Evolutionary conservation across 495 filamentous ascomycete species (phyloP).

Genomic region (Penicillium roqueforti): DNA sequence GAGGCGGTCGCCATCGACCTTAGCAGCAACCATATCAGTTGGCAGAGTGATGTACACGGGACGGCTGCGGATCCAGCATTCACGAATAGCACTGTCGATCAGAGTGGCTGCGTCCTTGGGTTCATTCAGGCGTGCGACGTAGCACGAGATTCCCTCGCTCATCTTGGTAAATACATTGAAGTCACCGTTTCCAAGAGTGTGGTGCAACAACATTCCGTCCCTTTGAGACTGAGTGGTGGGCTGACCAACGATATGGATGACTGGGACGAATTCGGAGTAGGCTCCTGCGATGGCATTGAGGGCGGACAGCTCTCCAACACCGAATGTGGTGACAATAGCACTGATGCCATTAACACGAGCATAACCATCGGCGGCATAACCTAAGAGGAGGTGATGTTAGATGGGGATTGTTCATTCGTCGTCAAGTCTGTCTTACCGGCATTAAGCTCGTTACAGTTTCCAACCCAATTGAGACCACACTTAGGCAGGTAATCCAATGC

Average conservation of each 20-base stretch:
- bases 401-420: not conserved
- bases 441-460: constrained; percentile 67
- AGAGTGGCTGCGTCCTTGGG: constrained; percentile 62
- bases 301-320: constrained; percentile 65
- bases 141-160: constrained; percentile 66
- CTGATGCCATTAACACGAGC: constrained; percentile 63
- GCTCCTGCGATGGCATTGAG: constrained; percentile 66
- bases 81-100: constrained; percentile 75
- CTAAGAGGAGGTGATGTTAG: constrained; percentile 27
- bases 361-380: constrained; percentile 71
- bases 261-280: constrained; percentile 57
- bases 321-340: constrained; percentile 64
- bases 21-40: constrained; percentile 76
- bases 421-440: constrained; percentile 43
- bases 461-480: constrained; percentile 59
- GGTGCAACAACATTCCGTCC: constrained; percentile 71
- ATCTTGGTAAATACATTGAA: constrained; percentile 83
- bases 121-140: constrained; percentile 64
- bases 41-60: constrained; percentile 86
- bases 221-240: constrained; percentile 48
- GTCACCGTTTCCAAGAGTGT: constrained; percentile 89
- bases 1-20: constrained; percentile 69
- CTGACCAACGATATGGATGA: constrained; percentile 64
- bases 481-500: constrained; percentile 61
- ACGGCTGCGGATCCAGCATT: constrained; percentile 70